Conservation (phyloP, 2,329 filamentous ascomycete genomes). For the Penicillium nordicum region DNA sequence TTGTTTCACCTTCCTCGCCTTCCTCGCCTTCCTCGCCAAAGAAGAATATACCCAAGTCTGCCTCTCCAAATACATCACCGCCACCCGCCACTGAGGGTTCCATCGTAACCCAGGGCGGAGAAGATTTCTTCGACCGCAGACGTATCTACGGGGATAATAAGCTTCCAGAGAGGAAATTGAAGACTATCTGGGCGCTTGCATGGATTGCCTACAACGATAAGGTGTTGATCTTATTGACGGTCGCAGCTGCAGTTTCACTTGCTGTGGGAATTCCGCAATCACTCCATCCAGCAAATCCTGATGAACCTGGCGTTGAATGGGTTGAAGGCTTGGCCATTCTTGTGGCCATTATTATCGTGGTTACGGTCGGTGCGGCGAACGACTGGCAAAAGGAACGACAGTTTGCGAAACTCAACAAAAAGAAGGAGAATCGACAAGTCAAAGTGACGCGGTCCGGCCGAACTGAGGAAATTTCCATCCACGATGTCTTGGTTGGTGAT, state of each 20-base stretch:
- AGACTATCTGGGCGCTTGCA: conserved; percentile 65
- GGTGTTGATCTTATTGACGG: conserved; percentile 67
- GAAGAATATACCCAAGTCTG: conserved; percentile 27
- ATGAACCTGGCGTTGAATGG: conserved; percentile 66
- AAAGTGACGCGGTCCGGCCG: conserved; percentile 74
- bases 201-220: conserved; percentile 85
- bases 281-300: conserved; percentile 51
- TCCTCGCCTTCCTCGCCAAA: conserved; percentile 6
- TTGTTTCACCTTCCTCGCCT: conserved; percentile 1
- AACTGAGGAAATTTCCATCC: conserved; percentile 65
- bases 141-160: conserved; percentile 67
- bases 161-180: conserved; percentile 66
- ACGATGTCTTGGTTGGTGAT: conserved; percentile 71
- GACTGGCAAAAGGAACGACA: conserved; percentile 80
- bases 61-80: conserved; percentile 19
- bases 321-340: conserved; percentile 79
- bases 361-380: conserved; percentile 72
- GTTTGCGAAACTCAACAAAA: conserved; percentile 75
- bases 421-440: conserved; percentile 71
- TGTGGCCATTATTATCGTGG: conserved; percentile 71
- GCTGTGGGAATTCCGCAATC: conserved; percentile 73
- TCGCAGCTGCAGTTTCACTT: conserved; percentile 70
- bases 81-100: neutral
- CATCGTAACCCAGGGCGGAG: conserved; percentile 10
- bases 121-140: conserved; percentile 57